Conservation (phyloP, 768 basidiomycete genomes). For the Lyophyllum semitale region DNA sequence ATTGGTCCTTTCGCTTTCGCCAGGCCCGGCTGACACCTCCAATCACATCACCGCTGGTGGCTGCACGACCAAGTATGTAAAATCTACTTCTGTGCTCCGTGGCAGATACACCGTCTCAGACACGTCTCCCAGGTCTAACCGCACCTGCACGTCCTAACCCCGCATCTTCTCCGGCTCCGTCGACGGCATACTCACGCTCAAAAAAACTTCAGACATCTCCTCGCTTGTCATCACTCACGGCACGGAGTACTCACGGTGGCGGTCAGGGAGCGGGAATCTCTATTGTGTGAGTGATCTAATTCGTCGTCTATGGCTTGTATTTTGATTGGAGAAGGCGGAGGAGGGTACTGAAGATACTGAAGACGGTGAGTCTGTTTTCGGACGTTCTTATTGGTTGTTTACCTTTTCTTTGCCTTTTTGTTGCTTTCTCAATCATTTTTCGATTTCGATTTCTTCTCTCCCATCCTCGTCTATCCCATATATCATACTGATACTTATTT, state of each 20-base stretch:
- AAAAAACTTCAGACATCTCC: conserved; percentile 42
- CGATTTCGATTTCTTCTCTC: not conserved
- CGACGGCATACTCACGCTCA: conserved; percentile 27
- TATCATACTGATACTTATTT: not conserved
- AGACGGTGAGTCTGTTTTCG: conserved; percentile 47
- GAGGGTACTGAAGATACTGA: conserved; percentile 66
- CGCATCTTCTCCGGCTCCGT: conserved; percentile 29
- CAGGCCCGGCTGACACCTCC: conserved; percentile 22
- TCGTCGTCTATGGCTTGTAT: no score
- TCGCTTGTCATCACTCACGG: conserved; percentile 68
- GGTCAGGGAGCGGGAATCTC: conserved; percentile 28
- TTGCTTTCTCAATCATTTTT: not conserved
- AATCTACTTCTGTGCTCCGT: no score
- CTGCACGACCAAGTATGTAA: conserved; percentile 23
- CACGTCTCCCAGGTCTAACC: no score
- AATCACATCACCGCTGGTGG: conserved; percentile 28
- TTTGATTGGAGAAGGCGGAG: conserved; percentile 51
- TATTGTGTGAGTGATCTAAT: conserved; percentile 27
- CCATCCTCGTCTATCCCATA: no score
- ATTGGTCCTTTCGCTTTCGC: not conserved
- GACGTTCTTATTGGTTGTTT: not conserved
- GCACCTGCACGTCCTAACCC: conserved; percentile 35
- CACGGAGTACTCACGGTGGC: conserved; percentile 34
- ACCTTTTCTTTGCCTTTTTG: not conserved
- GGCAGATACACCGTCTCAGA: no score